Conservation (phyloP, 1,284 basidiomycete species). For the Nidula niveotomentosa region DNA sequence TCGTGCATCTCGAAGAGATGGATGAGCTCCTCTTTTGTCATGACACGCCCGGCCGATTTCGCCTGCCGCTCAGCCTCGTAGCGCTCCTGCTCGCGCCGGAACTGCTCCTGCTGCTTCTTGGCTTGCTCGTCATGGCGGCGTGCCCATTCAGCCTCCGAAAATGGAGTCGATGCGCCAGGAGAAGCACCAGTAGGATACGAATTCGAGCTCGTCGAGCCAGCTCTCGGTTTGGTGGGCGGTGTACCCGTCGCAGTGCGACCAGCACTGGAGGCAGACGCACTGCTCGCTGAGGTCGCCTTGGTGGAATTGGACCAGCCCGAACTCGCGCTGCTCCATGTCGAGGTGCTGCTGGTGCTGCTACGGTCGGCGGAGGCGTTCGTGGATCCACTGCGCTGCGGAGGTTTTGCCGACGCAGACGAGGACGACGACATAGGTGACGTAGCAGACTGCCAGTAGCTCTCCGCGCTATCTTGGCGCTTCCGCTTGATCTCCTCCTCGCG, state of each 20-base stretch:
- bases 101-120: conserved; percentile 55
- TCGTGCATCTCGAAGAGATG: conserved; percentile 57
- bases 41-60: conserved; percentile 34
- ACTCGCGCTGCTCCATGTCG: conserved; percentile 13
- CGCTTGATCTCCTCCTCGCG: conserved; percentile 48
- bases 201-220: conserved; percentile 25
- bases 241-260: conserved; percentile 9
- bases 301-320: conserved; percentile 19
- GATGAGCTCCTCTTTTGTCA: conserved; percentile 53
- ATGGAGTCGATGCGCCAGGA: conserved; percentile 7
- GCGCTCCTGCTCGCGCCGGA: conserved; percentile 55
- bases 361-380: conserved; percentile 20
- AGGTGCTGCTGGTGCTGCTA: conserved; percentile 14
- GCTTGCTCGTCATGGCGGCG: conserved; percentile 57
- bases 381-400: conserved; percentile 19
- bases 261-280: conserved; percentile 10
- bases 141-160: conserved; percentile 52
- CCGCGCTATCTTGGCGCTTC: conserved; percentile 32
- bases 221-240: conserved; percentile 17
- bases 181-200: conserved; percentile 17
- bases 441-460: conserved; percentile 1
- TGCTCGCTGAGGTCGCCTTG: conserved; percentile 17
- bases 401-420: conserved; percentile 8
- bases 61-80: conserved; percentile 43
- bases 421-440: conserved; percentile 14